These are phyloP conservation scores for Pyrus hybrid DNA, from an alignment of 331 rosid species.

Conservation along the genomic window DNA sequence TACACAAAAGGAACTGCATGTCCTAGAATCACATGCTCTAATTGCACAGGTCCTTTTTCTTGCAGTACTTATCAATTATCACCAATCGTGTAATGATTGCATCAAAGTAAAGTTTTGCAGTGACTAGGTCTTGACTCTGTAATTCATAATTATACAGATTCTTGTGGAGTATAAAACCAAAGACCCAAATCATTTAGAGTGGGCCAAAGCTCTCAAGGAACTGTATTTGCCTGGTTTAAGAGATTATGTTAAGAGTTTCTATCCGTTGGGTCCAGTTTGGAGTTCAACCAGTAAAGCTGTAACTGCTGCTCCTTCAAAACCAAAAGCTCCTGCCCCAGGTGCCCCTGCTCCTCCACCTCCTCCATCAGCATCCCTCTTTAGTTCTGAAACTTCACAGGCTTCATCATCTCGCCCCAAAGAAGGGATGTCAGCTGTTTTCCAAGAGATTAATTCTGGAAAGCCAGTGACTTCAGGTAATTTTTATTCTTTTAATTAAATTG, in stretches of 20 bases:
- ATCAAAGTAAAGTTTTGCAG: not conserved
- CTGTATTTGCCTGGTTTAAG: slow-evolving; percentile 88
- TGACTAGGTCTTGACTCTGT: slow-evolving; percentile 4
- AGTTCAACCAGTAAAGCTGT: slow-evolving; percentile 56
- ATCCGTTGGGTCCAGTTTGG: slow-evolving; percentile 93
- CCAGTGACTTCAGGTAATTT: slow-evolving; percentile 61
- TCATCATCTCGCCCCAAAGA: slow-evolving; percentile 72
- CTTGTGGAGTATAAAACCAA: slow-evolving; percentile 81
- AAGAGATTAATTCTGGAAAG: slow-evolving; percentile 60
- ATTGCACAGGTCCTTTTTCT: not conserved
- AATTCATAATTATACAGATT: slow-evolving; percentile 43
- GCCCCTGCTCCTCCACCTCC: slow-evolving; percentile 85
- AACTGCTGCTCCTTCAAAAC: slow-evolving; percentile 44
- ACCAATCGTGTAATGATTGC: not conserved
- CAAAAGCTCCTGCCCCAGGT: slow-evolving; percentile 51
- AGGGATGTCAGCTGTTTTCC: slow-evolving; percentile 94
- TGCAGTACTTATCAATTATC: not conserved
- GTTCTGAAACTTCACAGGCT: slow-evolving; percentile 69
- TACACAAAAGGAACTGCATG: not conserved
- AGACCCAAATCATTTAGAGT: slow-evolving; percentile 89
- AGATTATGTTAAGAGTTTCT: slow-evolving; percentile 71
- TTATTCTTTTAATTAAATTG: not conserved
- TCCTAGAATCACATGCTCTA: not conserved
- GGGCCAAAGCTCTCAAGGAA: slow-evolving; percentile 94
- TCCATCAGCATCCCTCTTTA: slow-evolving; percentile 76